phyloP scores from a whole-genome alignment of 2,329 filamentous ascomycete genomes.

The Lecanicillium sp. region DNA sequence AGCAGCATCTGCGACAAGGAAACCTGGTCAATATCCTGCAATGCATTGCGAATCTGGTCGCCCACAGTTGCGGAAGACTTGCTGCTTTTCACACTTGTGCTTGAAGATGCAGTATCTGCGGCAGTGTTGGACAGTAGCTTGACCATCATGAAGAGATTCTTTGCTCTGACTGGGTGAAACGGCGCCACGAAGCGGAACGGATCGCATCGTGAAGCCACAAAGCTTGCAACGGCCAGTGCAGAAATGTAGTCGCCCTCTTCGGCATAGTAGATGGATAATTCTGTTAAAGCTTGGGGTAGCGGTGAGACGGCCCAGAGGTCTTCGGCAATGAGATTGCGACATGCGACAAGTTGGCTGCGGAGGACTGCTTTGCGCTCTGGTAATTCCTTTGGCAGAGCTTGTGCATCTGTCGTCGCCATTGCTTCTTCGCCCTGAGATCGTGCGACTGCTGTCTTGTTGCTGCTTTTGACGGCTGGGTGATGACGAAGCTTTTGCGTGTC shows the following conservation, averaged over 20 bases:
- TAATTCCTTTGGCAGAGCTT: slow-evolving; percentile 15
- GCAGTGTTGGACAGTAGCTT: slow-evolving; percentile 44
- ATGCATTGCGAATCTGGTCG: slow-evolving; percentile 16
- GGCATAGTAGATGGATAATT: slow-evolving; percentile 36
- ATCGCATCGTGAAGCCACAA: slow-evolving; percentile 38
- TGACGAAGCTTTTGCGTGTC: slow-evolving; percentile 23
- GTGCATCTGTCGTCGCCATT: slow-evolving; percentile 18
- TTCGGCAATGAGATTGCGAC: slow-evolving; percentile 15
- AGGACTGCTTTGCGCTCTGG: slow-evolving; percentile 17
- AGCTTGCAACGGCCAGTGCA: slow-evolving; percentile 37
- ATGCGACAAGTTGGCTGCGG: slow-evolving; percentile 15
- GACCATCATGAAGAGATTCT: slow-evolving; percentile 41
- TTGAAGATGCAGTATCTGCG: slow-evolving; percentile 24
- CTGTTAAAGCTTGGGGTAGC: slow-evolving; percentile 33
- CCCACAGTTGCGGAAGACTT: slow-evolving; percentile 11
- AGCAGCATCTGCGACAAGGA: slow-evolving; percentile 46
- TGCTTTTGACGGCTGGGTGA: slow-evolving; percentile 18
- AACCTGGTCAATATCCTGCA: slow-evolving; percentile 41
- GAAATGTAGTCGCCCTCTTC: slow-evolving; percentile 32
- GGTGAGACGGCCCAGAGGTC: slow-evolving; percentile 42
- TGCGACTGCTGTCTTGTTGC: slow-evolving; percentile 11
- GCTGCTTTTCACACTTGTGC: slow-evolving; percentile 15
- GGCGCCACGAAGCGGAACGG: slow-evolving; percentile 41
- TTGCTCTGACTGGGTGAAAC: slow-evolving; percentile 41
- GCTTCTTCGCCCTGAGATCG: slow-evolving; percentile 16